These are phyloP conservation scores for Ustulina deusta DNA, from an alignment of 2,329 filamentous ascomycete genomes.

Conservation along the genomic window DNA sequence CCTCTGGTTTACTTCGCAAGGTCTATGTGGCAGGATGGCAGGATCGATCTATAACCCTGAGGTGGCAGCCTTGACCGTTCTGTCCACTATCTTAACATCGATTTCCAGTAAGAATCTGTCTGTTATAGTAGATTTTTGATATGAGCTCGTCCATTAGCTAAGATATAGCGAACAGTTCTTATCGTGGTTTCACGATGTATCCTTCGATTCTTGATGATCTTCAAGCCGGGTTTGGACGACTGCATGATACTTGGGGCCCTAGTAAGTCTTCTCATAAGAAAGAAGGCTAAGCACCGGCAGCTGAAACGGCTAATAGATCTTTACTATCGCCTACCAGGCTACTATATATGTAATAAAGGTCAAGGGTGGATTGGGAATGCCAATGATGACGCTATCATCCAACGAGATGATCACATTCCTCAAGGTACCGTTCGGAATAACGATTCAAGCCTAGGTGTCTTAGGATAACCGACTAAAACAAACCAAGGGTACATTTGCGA, in stretches of 20 bases:
- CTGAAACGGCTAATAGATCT: conserved; percentile 33
- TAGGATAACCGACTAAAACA: neutral
- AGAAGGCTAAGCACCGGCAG: neutral
- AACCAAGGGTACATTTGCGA: conserved; percentile 45
- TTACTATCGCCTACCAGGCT: conserved; percentile 42
- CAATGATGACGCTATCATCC: conserved; percentile 38
- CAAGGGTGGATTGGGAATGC: conserved; percentile 40
- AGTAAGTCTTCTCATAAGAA: conserved; percentile 27
- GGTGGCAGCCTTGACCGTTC: conserved; percentile 35
- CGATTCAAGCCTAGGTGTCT: too few relatives aligned
- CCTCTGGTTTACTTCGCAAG: neutral
- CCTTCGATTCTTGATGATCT: conserved; percentile 42
- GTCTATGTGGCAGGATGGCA: conserved; percentile 14
- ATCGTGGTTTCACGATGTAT: conserved; percentile 36
- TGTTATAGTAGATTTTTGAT: neutral
- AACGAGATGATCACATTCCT: conserved; percentile 40
- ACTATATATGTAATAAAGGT: conserved; percentile 36
- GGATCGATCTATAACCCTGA: conserved; percentile 30
- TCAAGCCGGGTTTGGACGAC: conserved; percentile 42
- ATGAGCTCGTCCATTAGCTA: neutral
- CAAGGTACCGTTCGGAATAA: conserved; percentile 14
- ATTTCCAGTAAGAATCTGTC: conserved; percentile 37
- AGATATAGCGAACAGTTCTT: conserved; percentile 30
- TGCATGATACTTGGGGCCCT: conserved; percentile 44
- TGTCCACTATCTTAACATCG: conserved; percentile 40